Evolutionary conservation across 139 green algal genomes (phyloP).

Genomic region (Coccomyxa sp.): DNA sequence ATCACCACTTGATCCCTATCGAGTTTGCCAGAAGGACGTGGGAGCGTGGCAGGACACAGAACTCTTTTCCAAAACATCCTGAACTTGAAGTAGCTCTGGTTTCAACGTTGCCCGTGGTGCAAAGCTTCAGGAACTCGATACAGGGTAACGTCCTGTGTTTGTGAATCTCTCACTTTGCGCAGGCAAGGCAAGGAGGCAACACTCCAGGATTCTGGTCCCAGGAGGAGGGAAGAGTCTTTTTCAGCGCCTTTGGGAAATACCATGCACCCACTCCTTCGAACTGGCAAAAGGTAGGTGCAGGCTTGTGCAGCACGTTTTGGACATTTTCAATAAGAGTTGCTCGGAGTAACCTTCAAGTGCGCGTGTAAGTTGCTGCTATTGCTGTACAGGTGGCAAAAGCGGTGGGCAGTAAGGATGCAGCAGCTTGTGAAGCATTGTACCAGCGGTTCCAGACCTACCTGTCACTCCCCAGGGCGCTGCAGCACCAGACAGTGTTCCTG

Average conservation of each 20-base stretch:
- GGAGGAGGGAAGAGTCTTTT: not conserved
- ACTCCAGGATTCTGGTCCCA: not conserved
- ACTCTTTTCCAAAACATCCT: too few relatives aligned
- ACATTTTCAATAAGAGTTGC: not conserved
- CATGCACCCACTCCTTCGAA: not conserved
- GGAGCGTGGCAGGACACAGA: too few relatives aligned
- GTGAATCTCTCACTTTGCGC: too few relatives aligned
- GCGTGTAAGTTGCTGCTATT: too few relatives aligned
- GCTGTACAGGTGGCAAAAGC: constrained; percentile 2
- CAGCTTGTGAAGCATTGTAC: constrained; percentile 37
- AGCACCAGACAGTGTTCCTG: constrained; percentile 35
- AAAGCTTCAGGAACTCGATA: too few relatives aligned
- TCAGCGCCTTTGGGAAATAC: not conserved
- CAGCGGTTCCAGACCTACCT: constrained; percentile 39
- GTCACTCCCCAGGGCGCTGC: constrained; percentile 21
- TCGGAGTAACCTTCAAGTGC: too few relatives aligned
- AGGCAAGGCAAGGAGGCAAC: not conserved
- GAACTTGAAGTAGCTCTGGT: too few relatives aligned
- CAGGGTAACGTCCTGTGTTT: too few relatives aligned
- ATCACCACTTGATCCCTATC: too few relatives aligned
- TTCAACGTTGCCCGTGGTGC: too few relatives aligned
- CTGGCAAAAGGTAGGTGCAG: not conserved
- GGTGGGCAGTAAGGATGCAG: constrained; percentile 7
- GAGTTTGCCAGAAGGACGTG: too few relatives aligned
- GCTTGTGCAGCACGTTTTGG: not conserved